Percentiles rank a stretch among this genome's conserved stretches.
These are phyloP conservation scores for Fagus crenata DNA, from an alignment of 306 rosid species.

Conservation along the genomic window DNA sequence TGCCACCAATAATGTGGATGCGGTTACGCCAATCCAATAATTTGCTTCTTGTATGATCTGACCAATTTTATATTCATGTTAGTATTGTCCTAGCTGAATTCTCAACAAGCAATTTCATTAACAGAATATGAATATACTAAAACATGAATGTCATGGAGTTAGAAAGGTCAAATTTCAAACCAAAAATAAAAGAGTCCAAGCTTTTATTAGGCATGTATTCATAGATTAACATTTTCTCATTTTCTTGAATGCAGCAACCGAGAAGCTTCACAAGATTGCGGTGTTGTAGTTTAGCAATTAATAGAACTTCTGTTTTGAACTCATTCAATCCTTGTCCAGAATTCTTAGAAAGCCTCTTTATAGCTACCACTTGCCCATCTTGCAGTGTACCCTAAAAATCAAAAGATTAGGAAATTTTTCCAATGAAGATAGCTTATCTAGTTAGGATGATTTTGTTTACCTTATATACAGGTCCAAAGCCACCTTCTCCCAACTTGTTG, in stretches of 20 bases:
- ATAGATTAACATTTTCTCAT: constrained; percentile 37
- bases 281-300: constrained; percentile 44
- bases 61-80: not conserved
- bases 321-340: constrained; percentile 57
- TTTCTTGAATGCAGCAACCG: constrained; percentile 40
- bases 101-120: not conserved
- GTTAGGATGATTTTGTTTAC: not conserved
- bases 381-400: constrained; percentile 45
- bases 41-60: not conserved
- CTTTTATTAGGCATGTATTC: constrained; percentile 46
- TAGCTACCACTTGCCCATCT: constrained; percentile 57
- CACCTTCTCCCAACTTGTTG: constrained; percentile 62
- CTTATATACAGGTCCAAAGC: constrained; percentile 53
- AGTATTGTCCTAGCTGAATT: not conserved
- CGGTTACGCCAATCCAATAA: constrained; percentile 26
- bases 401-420: not conserved
- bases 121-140: not conserved
- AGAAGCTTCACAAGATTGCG: constrained; percentile 46
- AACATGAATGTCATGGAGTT: not conserved
- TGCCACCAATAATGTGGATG: constrained; percentile 27
- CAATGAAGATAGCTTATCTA: too few species aligned
- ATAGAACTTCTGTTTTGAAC: constrained; percentile 4
- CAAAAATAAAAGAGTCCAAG: constrained; percentile 43
- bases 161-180: constrained; percentile 12
- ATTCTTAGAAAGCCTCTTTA: constrained; percentile 50